Base-by-base conservation (phyloP, 139 green algal genomes). In the Edaphochlamys debaryana region DNA sequence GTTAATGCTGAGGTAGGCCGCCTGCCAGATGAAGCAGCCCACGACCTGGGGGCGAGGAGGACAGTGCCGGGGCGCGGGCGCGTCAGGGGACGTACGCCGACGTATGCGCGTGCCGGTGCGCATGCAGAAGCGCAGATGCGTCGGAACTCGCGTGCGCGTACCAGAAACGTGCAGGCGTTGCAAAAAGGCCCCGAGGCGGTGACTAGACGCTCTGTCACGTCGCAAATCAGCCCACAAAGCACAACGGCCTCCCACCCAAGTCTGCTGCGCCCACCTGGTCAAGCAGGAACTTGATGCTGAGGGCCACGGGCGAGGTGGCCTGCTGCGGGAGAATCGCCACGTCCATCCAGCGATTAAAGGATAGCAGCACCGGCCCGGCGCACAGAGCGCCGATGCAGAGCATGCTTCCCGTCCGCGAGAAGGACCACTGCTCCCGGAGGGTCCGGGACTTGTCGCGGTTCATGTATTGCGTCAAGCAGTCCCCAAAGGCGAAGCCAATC, bases 21-120 rank as follows among this genome's bases (percentile, higher is more conserved):
- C 74, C 67, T 91, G 87, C 87, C 87, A 91, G 45, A 91, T 42
- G 13, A 87, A 67, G 84, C 87, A 91, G 27, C 87, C 87, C 8
- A 91, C 74, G 7, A 86, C 34, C 67, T 91, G 84, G 6, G 62
- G 9, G 27, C 58, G 8, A 22, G 30, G 6, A 68, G 4, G 30
- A 13, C 45, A 13, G 11, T 9, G 45, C 11, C 45, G 13, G 45
- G 45, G 45, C 45, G 13, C 11, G 45, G 45, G 11, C 11, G 9
- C 13, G 45, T 54, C 13, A 54, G n/a, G n/a, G n/a, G n/a, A n/a
- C n/a, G n/a, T n/a, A n/a, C n/a, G n/a, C n/a, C n/a, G n/a, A n/a
- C n/a, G n/a, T n/a, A n/a, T n/a, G n/a, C n/a, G n/a, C n/a, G n/a
- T n/a, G n/a, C n/a, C n/a, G n/a, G 23, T n/a, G 23, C 17, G 25